Conservation (phyloP, 2,329 filamentous ascomycete genomes). For the Sporothrix phasma region DNA sequence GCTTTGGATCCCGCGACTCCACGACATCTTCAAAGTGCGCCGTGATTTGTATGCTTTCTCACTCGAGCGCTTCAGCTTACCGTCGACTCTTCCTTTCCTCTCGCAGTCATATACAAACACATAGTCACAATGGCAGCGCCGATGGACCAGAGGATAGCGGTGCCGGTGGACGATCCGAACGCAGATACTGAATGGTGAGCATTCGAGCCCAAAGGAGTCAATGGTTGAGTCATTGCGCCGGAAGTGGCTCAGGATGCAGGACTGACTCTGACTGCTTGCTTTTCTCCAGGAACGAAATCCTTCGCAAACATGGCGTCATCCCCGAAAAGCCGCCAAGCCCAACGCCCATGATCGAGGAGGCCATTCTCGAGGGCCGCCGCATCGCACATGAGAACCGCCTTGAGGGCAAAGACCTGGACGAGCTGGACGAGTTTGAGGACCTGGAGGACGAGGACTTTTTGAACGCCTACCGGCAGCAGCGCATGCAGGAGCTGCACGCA, state of each 20-base stretch:
- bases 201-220: too few relatives aligned
- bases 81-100: neutral
- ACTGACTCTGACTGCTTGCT: neutral
- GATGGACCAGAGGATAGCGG: conserved; percentile 55
- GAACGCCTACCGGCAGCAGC: conserved; percentile 77
- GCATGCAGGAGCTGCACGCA: conserved; percentile 68
- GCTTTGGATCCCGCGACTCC: neutral
- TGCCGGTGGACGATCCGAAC: conserved; percentile 89
- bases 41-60: too few relatives aligned
- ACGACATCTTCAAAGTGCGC: neutral
- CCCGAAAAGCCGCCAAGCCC: conserved; percentile 96
- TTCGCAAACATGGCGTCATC: conserved; percentile 91
- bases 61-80: neutral
- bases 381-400: conserved; percentile 86
- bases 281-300: conserved; percentile 81
- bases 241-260: neutral
- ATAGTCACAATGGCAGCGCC: conserved; percentile 47
- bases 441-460: conserved; percentile 91
- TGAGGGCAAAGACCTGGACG: conserved; percentile 89
- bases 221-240: neutral
- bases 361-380: conserved; percentile 69
- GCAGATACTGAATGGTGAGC: conserved; percentile 92
- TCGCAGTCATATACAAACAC: neutral
- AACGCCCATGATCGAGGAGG: conserved; percentile 92
- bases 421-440: conserved; percentile 87